Evolutionary conservation across 768 basidiomycete species (phyloP).

Genomic region (Boletus rubescentipes): DNA sequence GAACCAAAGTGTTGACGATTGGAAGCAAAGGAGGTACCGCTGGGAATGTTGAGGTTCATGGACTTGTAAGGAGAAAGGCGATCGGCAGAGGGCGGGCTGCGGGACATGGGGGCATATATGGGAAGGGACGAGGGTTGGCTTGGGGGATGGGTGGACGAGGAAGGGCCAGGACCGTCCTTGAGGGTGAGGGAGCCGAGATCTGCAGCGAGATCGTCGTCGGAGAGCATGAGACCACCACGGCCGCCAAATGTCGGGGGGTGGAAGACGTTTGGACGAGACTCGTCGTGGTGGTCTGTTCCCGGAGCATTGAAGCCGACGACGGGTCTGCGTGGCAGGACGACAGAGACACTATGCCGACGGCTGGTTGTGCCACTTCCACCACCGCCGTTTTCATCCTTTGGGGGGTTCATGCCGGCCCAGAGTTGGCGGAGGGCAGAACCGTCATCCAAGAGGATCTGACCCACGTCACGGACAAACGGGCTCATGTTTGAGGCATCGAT

Average conservation of each 20-base stretch:
- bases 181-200: constrained; percentile 66
- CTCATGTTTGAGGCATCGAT: constrained; percentile 74
- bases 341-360: constrained; percentile 77
- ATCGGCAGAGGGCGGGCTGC: constrained; percentile 58
- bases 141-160: constrained; percentile 51
- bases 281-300: constrained; percentile 45
- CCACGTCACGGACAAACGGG: constrained; percentile 83
- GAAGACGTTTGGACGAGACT: constrained; percentile 35
- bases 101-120: constrained; percentile 67
- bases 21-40: constrained; percentile 41
- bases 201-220: constrained; percentile 78
- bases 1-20: constrained; percentile 50
- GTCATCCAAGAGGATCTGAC: constrained; percentile 74
- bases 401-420: constrained; percentile 70
- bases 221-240: constrained; percentile 63
- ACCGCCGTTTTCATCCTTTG: constrained; percentile 59
- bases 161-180: constrained; percentile 30
- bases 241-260: constrained; percentile 38
- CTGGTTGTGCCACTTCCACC: constrained; percentile 80
- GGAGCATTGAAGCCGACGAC: constrained; percentile 51
- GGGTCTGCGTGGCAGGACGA: constrained; percentile 71
- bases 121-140: constrained; percentile 76
- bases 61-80: constrained; percentile 54
- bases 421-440: constrained; percentile 69
- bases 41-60: constrained; percentile 62